These are phyloP conservation scores for Rubus parviflorus DNA, from an alignment of 306 rosid species.

Conservation along the genomic window DNA sequence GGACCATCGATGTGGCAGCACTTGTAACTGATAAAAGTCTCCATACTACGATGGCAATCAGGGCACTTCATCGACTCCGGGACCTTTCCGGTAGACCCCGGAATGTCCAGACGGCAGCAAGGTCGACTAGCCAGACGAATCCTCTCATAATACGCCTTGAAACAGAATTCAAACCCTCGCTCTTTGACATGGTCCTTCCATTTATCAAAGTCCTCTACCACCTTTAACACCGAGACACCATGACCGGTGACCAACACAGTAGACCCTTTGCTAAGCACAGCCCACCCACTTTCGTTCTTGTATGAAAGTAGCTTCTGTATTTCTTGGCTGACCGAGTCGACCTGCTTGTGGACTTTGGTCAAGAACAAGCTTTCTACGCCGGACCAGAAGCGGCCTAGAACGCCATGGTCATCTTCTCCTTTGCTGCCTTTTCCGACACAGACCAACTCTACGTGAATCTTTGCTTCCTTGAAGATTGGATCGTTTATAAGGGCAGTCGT, in stretches of 20 bases:
- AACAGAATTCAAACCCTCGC: slow-evolving; percentile 34
- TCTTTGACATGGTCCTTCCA: slow-evolving; percentile 36
- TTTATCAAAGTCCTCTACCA: slow-evolving; percentile 38
- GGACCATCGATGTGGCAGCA: slow-evolving; percentile 45
- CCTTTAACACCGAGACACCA: slow-evolving; percentile 33
- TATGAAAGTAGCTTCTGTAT: slow-evolving; percentile 51
- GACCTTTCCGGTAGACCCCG: slow-evolving; percentile 32
- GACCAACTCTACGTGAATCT: slow-evolving; percentile 36
- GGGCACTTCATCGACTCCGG: slow-evolving; percentile 52
- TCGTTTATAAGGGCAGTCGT: slow-evolving; percentile 42
- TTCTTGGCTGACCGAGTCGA: slow-evolving; percentile 29
- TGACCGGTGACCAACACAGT: slow-evolving; percentile 37
- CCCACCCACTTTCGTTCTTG: slow-evolving; percentile 61
- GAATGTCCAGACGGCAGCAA: slow-evolving; percentile 41
- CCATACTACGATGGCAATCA: slow-evolving; percentile 51
- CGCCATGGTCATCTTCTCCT: slow-evolving; percentile 34
- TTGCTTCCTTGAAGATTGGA: slow-evolving; percentile 38
- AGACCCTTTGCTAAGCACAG: slow-evolving; percentile 38
- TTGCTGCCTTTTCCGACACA: slow-evolving; percentile 27
- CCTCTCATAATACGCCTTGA: slow-evolving; percentile 21
- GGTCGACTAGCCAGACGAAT: slow-evolving; percentile 3
- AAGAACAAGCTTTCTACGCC: slow-evolving; percentile 41
- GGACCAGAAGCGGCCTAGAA: slow-evolving; percentile 48
- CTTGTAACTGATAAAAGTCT: slow-evolving; percentile 50
- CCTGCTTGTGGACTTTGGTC: slow-evolving; percentile 27